A percentile compares a stretch with the other conserved stretches of the same genome.
Conservation (phyloP, 176 grass and related monocot species). For the Tuctoria greenei region DNA sequence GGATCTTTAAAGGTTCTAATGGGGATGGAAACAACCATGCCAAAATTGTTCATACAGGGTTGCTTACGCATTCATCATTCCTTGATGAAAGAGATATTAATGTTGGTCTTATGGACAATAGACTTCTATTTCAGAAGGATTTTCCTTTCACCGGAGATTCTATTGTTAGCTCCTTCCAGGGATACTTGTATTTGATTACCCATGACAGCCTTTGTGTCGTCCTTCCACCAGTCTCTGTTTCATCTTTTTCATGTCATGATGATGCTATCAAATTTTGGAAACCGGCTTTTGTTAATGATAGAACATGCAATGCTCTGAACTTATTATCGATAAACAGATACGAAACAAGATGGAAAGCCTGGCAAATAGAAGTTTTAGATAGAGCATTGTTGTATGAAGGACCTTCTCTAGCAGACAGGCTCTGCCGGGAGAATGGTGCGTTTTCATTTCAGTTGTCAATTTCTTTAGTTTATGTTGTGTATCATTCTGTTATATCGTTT, state of each 20-base stretch:
- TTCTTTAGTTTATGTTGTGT: slow-evolving; percentile 9
- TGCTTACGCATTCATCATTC: slow-evolving; percentile 42
- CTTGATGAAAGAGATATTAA: slow-evolving; percentile 51
- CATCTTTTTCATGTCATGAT: slow-evolving; percentile 39
- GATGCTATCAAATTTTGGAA: slow-evolving; percentile 53
- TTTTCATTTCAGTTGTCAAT: slow-evolving; percentile 31
- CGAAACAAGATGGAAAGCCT: slow-evolving; percentile 58
- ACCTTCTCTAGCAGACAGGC: slow-evolving; percentile 58
- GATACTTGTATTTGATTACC: slow-evolving; percentile 83
- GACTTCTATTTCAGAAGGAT: slow-evolving; percentile 45
- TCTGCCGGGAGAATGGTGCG: slow-evolving; percentile 85
- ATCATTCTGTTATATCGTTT: slow-evolving; percentile 10
- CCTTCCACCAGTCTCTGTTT: slow-evolving; percentile 74
- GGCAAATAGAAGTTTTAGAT: slow-evolving; percentile 95
- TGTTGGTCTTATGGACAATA: slow-evolving; percentile 27
- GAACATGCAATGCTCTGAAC: slow-evolving; percentile 46
- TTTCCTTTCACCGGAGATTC: slow-evolving; percentile 55
- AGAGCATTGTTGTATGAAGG: slow-evolving; percentile 85
- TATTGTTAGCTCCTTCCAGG: slow-evolving; percentile 74
- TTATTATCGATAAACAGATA: slow-evolving; percentile 42
- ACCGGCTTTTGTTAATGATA: slow-evolving; percentile 34
- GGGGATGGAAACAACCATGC: slow-evolving; percentile 41
- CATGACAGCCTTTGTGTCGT: slow-evolving; percentile 70
- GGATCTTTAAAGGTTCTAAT: slow-evolving; percentile 52
- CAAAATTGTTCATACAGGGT: slow-evolving; percentile 62